Percentiles rank a stretch among this genome's conserved stretches.
These are phyloP conservation scores for Xylaria acuta DNA, from an alignment of 495 filamentous ascomycete species.

Conservation along the genomic window DNA sequence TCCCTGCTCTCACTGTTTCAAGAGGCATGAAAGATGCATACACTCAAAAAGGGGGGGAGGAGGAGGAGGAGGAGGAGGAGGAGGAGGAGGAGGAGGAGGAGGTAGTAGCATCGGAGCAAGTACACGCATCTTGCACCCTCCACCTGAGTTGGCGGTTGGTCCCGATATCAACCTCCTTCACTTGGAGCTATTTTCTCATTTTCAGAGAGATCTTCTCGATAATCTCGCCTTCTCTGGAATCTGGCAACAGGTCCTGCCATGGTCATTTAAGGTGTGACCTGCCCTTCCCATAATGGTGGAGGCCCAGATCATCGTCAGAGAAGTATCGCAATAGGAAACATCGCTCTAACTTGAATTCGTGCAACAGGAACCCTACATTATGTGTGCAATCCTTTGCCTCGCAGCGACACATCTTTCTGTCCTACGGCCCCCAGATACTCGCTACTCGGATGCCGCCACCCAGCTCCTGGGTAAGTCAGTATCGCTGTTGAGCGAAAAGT, in stretches of 20 bases:
- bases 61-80: too few species aligned
- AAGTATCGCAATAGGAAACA: background rate
- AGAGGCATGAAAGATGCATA: constrained; percentile 23
- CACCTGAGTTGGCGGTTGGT: background rate
- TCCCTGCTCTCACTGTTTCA: constrained; percentile 25
- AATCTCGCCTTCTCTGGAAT: constrained; percentile 37
- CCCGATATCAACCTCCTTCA: constrained; percentile 36
- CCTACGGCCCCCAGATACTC: constrained; percentile 24
- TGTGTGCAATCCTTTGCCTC: constrained; percentile 38
- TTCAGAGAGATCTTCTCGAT: constrained; percentile 31
- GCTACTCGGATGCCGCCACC: background rate
- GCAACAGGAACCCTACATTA: constrained; percentile 34
- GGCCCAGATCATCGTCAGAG: background rate
- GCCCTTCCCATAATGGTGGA: background rate
- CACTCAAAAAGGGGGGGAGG: background rate
- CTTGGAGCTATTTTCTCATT: constrained; percentile 41
- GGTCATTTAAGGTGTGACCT: constrained; percentile 26
- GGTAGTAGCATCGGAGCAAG: background rate
- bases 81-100: too few species aligned
- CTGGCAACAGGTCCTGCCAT: constrained; percentile 38
- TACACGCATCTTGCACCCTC: background rate
- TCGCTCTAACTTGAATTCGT: background rate
- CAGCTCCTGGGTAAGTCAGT: background rate
- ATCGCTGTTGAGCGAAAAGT: constrained; percentile 7
- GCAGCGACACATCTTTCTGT: constrained; percentile 35